These are phyloP conservation scores for Haplosporangium sp. DNA, from an alignment of 371 early-diverging fungal species.

Conservation along the genomic window DNA sequence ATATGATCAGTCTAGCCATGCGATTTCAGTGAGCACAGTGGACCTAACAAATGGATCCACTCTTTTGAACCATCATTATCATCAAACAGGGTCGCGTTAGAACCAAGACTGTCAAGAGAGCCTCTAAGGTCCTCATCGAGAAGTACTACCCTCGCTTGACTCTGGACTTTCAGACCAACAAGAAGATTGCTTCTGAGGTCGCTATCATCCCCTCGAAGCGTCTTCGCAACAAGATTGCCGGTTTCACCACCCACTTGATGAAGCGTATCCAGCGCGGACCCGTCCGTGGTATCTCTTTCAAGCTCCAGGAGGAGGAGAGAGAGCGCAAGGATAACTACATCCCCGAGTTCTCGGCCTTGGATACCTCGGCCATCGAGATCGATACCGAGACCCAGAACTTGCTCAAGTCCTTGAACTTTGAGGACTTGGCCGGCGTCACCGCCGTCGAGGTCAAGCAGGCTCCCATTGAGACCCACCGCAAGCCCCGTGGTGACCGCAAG, in stretches of 20 bases:
- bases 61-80: not conserved
- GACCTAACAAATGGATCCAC: too few species aligned
- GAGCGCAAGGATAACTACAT: constrained; percentile 99
- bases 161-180: constrained; percentile 99
- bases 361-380: constrained; percentile 93
- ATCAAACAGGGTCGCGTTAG: constrained; percentile 60
- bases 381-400: constrained; percentile 96
- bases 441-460: constrained; percentile 62
- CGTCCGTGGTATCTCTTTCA: constrained; percentile 99
- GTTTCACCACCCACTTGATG: constrained; percentile 99
- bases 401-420: constrained; percentile 96
- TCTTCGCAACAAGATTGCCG: constrained; percentile 99
- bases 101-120: constrained; percentile 99
- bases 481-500: constrained; percentile 53
- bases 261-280: constrained; percentile 99
- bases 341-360: constrained; percentile 99
- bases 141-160: constrained; percentile 99
- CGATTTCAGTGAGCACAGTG: too few species aligned
- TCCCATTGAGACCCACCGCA: constrained; percentile 52
- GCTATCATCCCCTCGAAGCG: constrained; percentile 99
- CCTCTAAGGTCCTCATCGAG: constrained; percentile 99
- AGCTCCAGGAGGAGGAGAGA: constrained; percentile 99
- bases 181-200: constrained; percentile 98
- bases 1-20: too few species aligned
- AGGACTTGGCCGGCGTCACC: constrained; percentile 79